Evolutionary conservation across 345 rosid genomes (phyloP).

Genomic region (Psidium guajava): DNA sequence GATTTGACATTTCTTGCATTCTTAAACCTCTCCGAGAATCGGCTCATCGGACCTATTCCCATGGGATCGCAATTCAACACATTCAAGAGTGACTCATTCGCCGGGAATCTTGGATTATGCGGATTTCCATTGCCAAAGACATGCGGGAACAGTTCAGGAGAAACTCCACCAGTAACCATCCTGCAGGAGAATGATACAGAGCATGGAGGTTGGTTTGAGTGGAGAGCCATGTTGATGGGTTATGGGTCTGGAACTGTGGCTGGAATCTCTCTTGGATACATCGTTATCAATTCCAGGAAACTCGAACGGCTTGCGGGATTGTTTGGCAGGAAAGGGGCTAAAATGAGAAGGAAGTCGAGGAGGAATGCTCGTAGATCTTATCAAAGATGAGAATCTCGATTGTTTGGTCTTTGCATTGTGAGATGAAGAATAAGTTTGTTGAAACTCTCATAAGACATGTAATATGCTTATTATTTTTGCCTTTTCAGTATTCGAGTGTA

Average conservation of each 20-base stretch:
- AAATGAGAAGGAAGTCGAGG: conserved; percentile 25
- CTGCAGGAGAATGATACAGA: background rate
- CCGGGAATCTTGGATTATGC: background rate
- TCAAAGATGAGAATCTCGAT: background rate
- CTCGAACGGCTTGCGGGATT: background rate
- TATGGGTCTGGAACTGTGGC: conserved; percentile 4
- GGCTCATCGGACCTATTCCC: background rate
- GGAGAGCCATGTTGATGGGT: conserved; percentile 2
- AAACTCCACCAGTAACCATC: background rate
- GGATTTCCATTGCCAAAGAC: background rate
- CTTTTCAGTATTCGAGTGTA: background rate
- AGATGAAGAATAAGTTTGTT: background rate
- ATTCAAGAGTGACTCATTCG: background rate
- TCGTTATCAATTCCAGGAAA: background rate
- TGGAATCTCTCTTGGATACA: background rate
- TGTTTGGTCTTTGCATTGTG: background rate
- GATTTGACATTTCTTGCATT: background rate
- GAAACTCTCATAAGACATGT: background rate
- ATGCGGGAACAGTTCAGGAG: background rate
- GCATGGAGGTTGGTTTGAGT: background rate
- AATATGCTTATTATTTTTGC: background rate
- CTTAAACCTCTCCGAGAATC: background rate
- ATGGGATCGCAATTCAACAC: background rate
- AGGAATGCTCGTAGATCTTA: background rate
- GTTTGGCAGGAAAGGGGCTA: conserved; percentile 40